Conservation (phyloP, 495 filamentous ascomycete species). For the Mycothermus thermophilus region DNA sequence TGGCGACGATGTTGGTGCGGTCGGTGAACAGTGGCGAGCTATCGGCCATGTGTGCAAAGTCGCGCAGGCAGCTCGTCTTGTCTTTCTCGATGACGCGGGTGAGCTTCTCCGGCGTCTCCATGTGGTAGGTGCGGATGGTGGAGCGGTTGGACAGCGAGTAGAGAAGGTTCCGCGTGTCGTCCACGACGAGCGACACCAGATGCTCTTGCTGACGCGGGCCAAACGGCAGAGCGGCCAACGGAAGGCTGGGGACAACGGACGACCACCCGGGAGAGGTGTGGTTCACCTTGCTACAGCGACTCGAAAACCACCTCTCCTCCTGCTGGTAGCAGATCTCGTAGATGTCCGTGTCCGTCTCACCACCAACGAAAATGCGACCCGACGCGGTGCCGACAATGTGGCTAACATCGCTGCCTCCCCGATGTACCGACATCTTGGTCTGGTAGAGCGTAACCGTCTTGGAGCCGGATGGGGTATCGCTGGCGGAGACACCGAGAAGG, state of each 20-base stretch:
- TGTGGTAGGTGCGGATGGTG: constrained; percentile 74
- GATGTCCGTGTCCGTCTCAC: constrained; percentile 67
- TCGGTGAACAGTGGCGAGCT: constrained; percentile 51
- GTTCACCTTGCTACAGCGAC: constrained; percentile 65
- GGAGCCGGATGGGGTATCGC: constrained; percentile 43
- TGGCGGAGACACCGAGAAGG: constrained; percentile 62
- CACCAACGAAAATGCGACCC: constrained; percentile 85
- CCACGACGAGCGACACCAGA: constrained; percentile 64
- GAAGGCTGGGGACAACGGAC: constrained; percentile 48
- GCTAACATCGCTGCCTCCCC: constrained; percentile 54
- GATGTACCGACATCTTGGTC: constrained; percentile 62
- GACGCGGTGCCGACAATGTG: constrained; percentile 64
- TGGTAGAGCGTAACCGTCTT: constrained; percentile 63
- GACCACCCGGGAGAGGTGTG: constrained; percentile 68
- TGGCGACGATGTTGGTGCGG: constrained; percentile 58
- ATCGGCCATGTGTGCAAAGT: constrained; percentile 68
- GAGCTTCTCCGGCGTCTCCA: constrained; percentile 41
- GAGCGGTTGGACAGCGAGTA: constrained; percentile 82
- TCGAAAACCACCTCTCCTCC: constrained; percentile 90
- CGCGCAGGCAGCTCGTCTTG: constrained; percentile 37
- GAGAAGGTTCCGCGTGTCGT: constrained; percentile 74
- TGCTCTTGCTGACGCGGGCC: constrained; percentile 34
- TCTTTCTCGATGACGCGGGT: constrained; percentile 43
- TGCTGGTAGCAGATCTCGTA: constrained; percentile 92
- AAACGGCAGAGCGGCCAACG: constrained; percentile 19